Base-by-base conservation (phyloP, 2,329 filamentous ascomycete genomes). In the Elsinoe arachidis region DNA sequence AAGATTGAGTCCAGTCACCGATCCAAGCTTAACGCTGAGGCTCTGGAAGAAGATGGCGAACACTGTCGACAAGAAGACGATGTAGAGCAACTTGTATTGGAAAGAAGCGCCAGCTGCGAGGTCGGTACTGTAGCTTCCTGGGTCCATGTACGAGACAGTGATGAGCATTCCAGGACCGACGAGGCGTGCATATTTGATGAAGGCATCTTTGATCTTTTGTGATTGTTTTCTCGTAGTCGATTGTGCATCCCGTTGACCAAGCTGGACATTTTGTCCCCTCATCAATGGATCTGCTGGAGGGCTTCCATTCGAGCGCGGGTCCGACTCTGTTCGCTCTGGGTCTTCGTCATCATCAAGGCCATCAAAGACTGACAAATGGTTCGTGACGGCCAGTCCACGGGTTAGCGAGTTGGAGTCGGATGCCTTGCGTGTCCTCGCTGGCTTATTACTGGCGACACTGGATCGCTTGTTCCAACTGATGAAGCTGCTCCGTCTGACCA, bases 41-140 rank as follows among this genome's bases (percentile, higher is more conserved):
- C 78, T 81, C 68, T 88, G 85, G 15, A 88, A 74, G 62, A 86
- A 81, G 55, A 88, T 86, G 63, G 85, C 85, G 64, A 88, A 85
- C 53, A 87, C 64, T 66, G 88, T 88, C 68, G 82, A 82, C 64
- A 87, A 73, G 7, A 88, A 74, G 44, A 88, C 79, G 63, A 88
- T 76, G 71, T 87, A 87, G 2, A 88, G 77, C 37, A 88, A 75
- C 41, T 74, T 77, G 72, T 83, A 88, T 57, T 77, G 78, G 68
- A 84, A 87, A 1, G 78, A 76, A 3, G 85, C 82, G 55, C 85
- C 85, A 47, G 84, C 85, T 6, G 83, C 80, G 47, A 87, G 80
- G 67, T 85, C 85, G 15, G 85, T 88, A 1, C 84, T 77, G 66
- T 87, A 88, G 68, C 88, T 88, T 67, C 73, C 73, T 9, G 74